phyloP scores from a whole-genome alignment of 2,329 filamentous ascomycete species.

The Aciculosporium take region DNA sequence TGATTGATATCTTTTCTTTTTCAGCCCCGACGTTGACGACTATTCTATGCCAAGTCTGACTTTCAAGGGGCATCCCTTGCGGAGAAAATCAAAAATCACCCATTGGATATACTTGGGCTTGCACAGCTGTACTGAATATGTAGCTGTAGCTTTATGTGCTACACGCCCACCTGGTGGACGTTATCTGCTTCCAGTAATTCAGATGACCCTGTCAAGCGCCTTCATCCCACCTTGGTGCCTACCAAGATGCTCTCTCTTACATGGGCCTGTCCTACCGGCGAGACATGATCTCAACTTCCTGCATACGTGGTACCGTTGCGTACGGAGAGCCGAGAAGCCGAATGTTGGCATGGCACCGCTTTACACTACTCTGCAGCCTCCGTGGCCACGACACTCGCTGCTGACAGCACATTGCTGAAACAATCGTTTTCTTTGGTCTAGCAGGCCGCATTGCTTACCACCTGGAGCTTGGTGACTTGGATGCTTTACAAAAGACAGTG shows the following conservation, averaged over 20 bases:
- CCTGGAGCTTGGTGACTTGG: not conserved
- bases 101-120: not conserved
- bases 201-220: not conserved
- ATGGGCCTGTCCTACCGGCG: not conserved
- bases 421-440: not conserved
- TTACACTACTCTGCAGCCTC: not conserved
- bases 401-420: not conserved
- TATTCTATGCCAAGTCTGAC: not conserved
- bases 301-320: not conserved
- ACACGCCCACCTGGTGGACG: not conserved
- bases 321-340: not conserved
- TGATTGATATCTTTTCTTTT: not conserved
- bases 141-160: not conserved
- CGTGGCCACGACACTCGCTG: not conserved
- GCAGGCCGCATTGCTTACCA: not conserved
- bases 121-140: not conserved
- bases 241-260: not conserved
- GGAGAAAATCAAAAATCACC: not conserved
- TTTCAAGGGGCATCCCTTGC: not conserved
- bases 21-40: not conserved
- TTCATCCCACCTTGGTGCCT: not conserved
- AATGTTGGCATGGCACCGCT: not conserved
- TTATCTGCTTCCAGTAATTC: not conserved
- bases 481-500: slow-evolving; percentile 1
- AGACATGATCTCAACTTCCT: too few species aligned